Percentiles rank a stretch among this genome's conserved stretches.
Conservation (phyloP, 306 rosid genomes). For the Quillaja saponaria region DNA sequence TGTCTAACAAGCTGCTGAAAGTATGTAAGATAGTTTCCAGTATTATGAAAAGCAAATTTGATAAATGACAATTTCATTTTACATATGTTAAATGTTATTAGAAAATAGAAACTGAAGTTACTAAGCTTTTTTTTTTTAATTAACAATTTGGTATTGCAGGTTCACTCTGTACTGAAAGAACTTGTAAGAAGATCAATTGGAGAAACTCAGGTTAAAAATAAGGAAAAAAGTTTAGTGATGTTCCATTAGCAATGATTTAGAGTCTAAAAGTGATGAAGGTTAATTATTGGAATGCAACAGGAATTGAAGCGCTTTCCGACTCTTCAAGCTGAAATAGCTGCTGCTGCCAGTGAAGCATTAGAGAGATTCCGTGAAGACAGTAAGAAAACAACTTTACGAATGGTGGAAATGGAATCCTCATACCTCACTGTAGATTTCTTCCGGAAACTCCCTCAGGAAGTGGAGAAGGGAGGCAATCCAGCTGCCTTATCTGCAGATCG, state of each 20-base stretch:
- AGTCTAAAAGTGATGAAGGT: too few relatives aligned
- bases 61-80: too few relatives aligned
- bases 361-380: constrained; percentile 89
- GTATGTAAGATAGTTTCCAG: too few relatives aligned
- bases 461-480: constrained; percentile 60
- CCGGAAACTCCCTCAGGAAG: constrained; percentile 84
- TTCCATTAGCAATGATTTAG: too few relatives aligned
- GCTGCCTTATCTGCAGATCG: constrained; percentile 53
- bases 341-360: constrained; percentile 73
- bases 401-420: constrained; percentile 95
- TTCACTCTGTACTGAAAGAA: constrained; percentile 90
- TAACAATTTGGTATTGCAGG: too few relatives aligned
- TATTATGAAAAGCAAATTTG: too few relatives aligned
- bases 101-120: too few relatives aligned
- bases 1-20: too few relatives aligned
- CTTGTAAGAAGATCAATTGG: constrained; percentile 94
- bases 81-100: too few relatives aligned
- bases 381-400: constrained; percentile 75
- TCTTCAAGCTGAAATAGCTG: constrained; percentile 81
- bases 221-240: too few relatives aligned
- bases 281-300: too few relatives aligned
- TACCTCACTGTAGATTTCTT: constrained; percentile 98
- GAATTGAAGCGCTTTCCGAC: constrained; percentile 86
- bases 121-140: too few relatives aligned
- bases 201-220: constrained; percentile 98